Percentiles rank a stretch among this genome's conserved stretches.
Evolutionary conservation across 768 basidiomycete species (phyloP).

Genomic region (Pholiota conissans): DNA sequence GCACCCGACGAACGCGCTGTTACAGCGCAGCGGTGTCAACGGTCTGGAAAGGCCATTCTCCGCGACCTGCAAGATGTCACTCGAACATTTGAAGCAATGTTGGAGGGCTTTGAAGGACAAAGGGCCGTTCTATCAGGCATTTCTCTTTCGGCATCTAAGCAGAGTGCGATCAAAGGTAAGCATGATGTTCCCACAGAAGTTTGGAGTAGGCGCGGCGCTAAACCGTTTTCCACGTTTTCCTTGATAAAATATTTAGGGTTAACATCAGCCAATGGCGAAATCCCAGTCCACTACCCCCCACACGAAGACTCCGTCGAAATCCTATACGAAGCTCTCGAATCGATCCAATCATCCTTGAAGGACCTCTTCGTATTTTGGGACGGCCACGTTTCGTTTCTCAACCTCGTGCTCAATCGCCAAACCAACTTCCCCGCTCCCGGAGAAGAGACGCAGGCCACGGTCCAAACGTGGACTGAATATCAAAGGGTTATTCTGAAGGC

Average conservation of each 20-base stretch:
- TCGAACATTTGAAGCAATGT: conserved; percentile 13
- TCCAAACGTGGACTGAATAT: conserved; percentile 19
- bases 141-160: neutral
- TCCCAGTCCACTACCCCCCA: neutral
- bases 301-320: conserved; percentile 9
- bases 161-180: conserved; percentile 11
- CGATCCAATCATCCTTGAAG: conserved; percentile 13
- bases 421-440: conserved; percentile 19
- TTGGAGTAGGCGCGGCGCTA: too few species aligned
- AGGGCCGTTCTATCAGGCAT: conserved; percentile 1
- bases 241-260: neutral
- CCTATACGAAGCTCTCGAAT: conserved; percentile 16
- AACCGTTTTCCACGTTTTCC: too few species aligned
- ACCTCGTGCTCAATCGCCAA: conserved; percentile 16
- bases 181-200: neutral
- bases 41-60: conserved; percentile 17
- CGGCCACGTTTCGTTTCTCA: conserved; percentile 18
- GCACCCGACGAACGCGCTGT: conserved; percentile 19
- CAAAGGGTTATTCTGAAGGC: conserved; percentile 20
- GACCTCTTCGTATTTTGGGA: conserved; percentile 24
- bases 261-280: neutral
- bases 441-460: conserved; percentile 16
- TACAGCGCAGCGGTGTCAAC: conserved; percentile 18
- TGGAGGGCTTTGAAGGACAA: conserved; percentile 13
- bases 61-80: conserved; percentile 16